Conservation (phyloP, 257 asterid genomes). For the Fraxinus excelsior region DNA sequence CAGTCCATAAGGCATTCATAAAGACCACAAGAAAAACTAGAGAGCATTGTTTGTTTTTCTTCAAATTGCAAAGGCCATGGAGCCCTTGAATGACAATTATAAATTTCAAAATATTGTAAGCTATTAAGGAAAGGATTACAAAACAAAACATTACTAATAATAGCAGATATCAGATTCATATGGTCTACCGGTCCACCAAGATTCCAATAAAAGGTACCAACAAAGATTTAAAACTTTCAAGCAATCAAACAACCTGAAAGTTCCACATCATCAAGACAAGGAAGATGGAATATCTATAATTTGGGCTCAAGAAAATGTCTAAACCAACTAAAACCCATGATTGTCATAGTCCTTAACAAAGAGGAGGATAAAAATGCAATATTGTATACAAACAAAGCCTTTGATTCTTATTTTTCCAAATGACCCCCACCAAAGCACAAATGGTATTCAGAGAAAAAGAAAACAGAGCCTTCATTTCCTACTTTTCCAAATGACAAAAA, state of each 20-base stretch:
- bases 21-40: conserved; percentile 19
- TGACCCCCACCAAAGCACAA: neutral
- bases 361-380: conserved; percentile 5
- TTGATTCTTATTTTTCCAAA: conserved; percentile 1
- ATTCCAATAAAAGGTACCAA: neutral
- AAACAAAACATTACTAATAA: neutral
- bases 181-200: conserved; percentile 1
- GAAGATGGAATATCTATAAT: conserved; percentile 3
- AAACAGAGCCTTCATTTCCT: neutral
- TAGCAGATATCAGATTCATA: neutral
- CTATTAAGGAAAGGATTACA: conserved; percentile 4
- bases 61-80: conserved; percentile 9
- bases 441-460: neutral
- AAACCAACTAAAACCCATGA: neutral
- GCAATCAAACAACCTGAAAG: conserved; percentile 9
- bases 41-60: conserved; percentile 6
- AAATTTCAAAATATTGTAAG: conserved; percentile 4
- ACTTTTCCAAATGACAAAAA: neutral
- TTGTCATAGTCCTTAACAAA: neutral
- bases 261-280: conserved; percentile 10
- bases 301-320: conserved; percentile 1
- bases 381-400: neutral
- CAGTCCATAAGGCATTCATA: conserved; percentile 19
- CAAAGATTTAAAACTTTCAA: conserved; percentile 1
- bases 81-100: conserved; percentile 12